Base-by-base conservation (phyloP, 2,329 filamentous ascomycete species). In the Calonectria montana region DNA sequence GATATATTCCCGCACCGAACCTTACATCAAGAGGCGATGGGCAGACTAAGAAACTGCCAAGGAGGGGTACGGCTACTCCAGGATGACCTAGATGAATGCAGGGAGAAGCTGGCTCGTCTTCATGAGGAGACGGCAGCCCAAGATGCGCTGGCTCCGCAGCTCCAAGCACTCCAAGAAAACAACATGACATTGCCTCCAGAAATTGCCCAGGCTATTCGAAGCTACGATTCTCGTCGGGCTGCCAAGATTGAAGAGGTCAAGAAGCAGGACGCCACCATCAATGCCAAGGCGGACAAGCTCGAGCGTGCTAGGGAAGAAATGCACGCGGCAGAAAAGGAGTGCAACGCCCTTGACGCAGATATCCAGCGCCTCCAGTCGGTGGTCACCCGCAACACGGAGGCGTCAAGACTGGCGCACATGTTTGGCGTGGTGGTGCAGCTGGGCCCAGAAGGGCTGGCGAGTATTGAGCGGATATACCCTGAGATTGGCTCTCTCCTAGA, bases 381-480 rank as follows among this genome's bases (percentile, higher is more conserved):
- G 1, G 72, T 78, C 1, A 77, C 70, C 21, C 75, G 76, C 2
- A 73, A 74, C 10, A 79, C 72, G 9, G 78, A 79, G 67, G 77
- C 78, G 59, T 69, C 74, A 27, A 68, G 77, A 39, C 69, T 78
- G 57, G 75, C 77, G 53, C 71, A 74, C 67, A 78, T 79, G 76
- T 78, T 79, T 62, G 72, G 78, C 67, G 72, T 78, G 4, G 73
- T 79, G 70, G 78, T 79, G 59, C 78, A 77, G 63, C 41, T 79
- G 31, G 78, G 78, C 6, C 78, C 78, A 4, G 75, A 75, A 50
- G 78, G 78, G 16, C 48, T 79, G 45, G 76, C 75, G 35, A 77
- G 71, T 55, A 77, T 79, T 66, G 78, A 79, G 74, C 73, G 76
- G 43, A 78, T 79, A 77, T 79, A 79, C 76, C 78, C 78, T 29